Evolutionary conservation across 2,329 filamentous ascomycete genomes (phyloP), one percentile per base, ranked within the genome.

Genomic region (Sordariomycetes sp.): DNA sequence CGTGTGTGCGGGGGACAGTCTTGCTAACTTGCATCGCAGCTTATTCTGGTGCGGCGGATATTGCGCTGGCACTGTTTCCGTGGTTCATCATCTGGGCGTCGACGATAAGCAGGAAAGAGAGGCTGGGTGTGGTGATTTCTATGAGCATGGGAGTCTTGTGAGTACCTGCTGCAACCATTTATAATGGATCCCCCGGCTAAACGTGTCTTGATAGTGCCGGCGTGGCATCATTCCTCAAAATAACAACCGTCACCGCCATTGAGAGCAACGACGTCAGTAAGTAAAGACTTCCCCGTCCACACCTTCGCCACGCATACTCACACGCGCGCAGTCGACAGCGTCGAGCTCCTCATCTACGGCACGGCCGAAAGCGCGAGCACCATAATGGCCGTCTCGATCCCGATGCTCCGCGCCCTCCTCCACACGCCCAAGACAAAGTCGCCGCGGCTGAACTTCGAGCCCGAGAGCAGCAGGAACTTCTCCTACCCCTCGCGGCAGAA

Each of bases 111-210:
- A 65, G 63, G 48, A 71, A 68, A 59, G 73, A 75, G 54, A 73
- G 73, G 54, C 56, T 72, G 6, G 72, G 72, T 2, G 72, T 72
- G 0, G 59, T 69, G 10, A 61, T 72, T 1, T 72, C 72, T 4
- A 74, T 76, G 73, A 73, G 71, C 61, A 70, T 75, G 65, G 72
- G 73, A 0, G 59, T 75, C 1, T 71, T 75, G 71, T 72, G 61
- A 63, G 69, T 58, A 20, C n/a, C 14, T 22, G 32, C 10, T n/a
- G 20, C 40, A 10, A 12, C 25, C 18, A 3, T 12, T 35, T 24
- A 7, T 40, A 22, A 12, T 20, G 12, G 2, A 25, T 14, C 20
- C n/a, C 35, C 18, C n/a, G 34, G 12, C n/a, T 56, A 34, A 55
- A 37, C 22, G 12, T n/a, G n/a, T n/a, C 32, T 43, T 52, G 57